phyloP scores from a whole-genome alignment of 306 rosid species.

The Fragaria ananassa region DNA sequence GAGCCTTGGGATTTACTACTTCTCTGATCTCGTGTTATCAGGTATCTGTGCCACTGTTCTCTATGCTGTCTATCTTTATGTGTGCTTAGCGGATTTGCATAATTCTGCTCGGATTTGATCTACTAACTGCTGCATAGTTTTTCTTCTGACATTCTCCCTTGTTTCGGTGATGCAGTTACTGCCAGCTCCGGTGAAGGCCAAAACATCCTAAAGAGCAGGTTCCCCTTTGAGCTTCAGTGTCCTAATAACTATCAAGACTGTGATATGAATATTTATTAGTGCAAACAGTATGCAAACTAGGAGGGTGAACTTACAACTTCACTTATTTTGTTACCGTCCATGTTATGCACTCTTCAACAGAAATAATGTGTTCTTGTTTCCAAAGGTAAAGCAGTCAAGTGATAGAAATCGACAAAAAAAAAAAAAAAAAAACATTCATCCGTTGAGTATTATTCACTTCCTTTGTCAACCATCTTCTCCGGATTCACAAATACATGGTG shows the following conservation, averaged over 20 bases:
- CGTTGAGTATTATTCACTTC: not conserved
- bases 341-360: constrained; percentile 17
- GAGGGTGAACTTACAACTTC: constrained; percentile 9
- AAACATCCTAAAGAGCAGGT: constrained; percentile 48
- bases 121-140: not conserved
- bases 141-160: constrained; percentile 25
- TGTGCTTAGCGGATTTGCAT: not conserved
- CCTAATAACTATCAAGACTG: constrained; percentile 40
- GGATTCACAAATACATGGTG: not conserved
- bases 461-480: not conserved
- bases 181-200: constrained; percentile 69
- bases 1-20: constrained; percentile 78
- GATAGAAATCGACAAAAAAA: not conserved
- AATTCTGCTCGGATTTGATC: not conserved
- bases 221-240: constrained; percentile 22
- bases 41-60: constrained; percentile 39
- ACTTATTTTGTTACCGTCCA: not conserved
- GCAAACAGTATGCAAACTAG: constrained; percentile 27
- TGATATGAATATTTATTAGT: constrained; percentile 36
- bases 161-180: constrained; percentile 63
- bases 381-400: not conserved
- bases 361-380: constrained; percentile 16
- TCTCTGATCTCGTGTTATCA: constrained; percentile 95
- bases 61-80: not conserved
- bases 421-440: not conserved